Conservation (phyloP, 2,329 filamentous ascomycete species). For the Metarhizium brunneum region DNA sequence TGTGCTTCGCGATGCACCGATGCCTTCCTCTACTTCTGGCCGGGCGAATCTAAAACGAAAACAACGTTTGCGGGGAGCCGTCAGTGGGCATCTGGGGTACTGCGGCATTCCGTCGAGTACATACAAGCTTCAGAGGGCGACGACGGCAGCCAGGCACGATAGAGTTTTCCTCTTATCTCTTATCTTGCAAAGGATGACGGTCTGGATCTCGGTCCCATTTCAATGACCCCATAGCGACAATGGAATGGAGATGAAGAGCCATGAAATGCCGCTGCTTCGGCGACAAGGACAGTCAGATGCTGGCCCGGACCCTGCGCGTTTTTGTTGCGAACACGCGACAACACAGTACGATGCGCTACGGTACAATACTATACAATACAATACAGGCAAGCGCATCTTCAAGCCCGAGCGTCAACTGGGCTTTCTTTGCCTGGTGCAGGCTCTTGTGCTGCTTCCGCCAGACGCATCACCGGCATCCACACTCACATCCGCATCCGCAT, state of each 20-base stretch:
- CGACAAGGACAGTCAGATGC: no score
- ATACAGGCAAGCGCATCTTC: no score
- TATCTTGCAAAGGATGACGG: background rate
- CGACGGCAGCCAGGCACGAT: background rate
- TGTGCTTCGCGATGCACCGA: background rate
- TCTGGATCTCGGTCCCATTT: background rate
- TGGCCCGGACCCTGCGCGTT: no score
- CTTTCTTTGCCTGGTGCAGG: no score
- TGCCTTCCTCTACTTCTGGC: background rate
- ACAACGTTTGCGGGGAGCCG: conserved; percentile 7
- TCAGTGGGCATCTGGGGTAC: conserved; percentile 4
- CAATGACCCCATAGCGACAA: background rate
- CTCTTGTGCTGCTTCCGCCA: no score
- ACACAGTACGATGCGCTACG: no score
- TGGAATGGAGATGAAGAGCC: background rate
- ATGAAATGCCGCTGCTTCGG: no score
- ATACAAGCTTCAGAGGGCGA: background rate
- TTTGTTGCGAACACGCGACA: no score
- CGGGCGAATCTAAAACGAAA: background rate
- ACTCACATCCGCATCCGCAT: background rate
- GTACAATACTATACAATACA: no score
- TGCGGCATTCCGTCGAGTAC: background rate
- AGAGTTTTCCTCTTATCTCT: background rate
- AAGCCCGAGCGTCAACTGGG: no score
- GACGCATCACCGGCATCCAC: no score